A percentile compares a stretch with the other conserved stretches of the same genome.
Evolutionary conservation across 2,329 filamentous ascomycete species (phyloP).

Genomic region (Fusarium graminum): DNA sequence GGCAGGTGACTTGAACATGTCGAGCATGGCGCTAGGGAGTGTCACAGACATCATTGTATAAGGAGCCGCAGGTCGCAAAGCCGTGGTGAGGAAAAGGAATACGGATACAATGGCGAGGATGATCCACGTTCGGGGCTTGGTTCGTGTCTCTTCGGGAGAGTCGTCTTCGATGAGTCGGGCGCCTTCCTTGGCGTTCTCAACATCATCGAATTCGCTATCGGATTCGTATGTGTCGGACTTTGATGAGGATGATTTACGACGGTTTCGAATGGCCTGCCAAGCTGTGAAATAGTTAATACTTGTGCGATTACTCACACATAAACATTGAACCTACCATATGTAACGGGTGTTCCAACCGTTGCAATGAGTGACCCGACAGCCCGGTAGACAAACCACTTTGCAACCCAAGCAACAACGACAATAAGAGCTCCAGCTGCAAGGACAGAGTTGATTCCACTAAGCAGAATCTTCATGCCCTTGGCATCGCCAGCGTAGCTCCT

Average conservation of each 20-base stretch:
- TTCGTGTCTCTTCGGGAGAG: constrained; percentile 13
- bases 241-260: constrained; percentile 10
- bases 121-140: constrained; percentile 24
- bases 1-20: constrained; percentile 43
- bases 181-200: constrained; percentile 37
- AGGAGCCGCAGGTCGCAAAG: constrained; percentile 48
- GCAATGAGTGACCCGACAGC: constrained; percentile 40
- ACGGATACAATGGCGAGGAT: constrained; percentile 5
- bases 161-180: constrained; percentile 28
- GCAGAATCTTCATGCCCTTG: constrained; percentile 52
- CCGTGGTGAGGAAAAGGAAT: constrained; percentile 35
- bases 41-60: constrained; percentile 53
- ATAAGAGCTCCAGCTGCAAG: constrained; percentile 42
- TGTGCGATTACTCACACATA: background rate
- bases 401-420: constrained; percentile 44
- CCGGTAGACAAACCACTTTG: constrained; percentile 46
- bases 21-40: constrained; percentile 50
- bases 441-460: constrained; percentile 49
- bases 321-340: constrained; percentile 35
- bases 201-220: constrained; percentile 35
- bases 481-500: constrained; percentile 48
- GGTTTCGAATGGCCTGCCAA: constrained; percentile 33
- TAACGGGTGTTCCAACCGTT: constrained; percentile 36
- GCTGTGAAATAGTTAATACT: constrained; percentile 26
- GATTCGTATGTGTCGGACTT: constrained; percentile 32